Conservation (phyloP, 106 monocot genomes). For the Iris macrosiphon region DNA sequence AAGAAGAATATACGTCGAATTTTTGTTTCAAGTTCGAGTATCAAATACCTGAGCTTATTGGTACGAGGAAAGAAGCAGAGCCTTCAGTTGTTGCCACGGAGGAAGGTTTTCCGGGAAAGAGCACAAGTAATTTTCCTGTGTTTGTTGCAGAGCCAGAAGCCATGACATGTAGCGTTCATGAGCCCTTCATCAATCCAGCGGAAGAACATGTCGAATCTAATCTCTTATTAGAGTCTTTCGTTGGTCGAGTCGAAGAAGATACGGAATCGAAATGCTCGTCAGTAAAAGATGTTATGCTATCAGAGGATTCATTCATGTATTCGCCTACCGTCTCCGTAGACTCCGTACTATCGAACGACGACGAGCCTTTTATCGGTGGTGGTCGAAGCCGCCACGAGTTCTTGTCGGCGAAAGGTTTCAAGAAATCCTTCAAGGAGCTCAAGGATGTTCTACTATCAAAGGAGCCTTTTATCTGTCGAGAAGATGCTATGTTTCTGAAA, state of each 20-base stretch:
- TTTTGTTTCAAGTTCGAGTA: slow-evolving; percentile 7
- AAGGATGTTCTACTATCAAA: background rate
- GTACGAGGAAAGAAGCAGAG: background rate
- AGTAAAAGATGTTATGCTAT: no score
- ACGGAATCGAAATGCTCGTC: background rate
- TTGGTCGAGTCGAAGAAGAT: background rate
- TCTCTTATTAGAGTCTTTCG: background rate
- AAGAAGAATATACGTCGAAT: slow-evolving; percentile 1
- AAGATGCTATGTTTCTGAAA: background rate
- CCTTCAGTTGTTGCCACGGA: background rate
- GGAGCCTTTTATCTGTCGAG: no score
- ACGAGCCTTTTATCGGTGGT: background rate
- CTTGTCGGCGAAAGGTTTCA: no score
- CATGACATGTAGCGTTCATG: slow-evolving; percentile 26
- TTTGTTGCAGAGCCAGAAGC: slow-evolving; percentile 29
- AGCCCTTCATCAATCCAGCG: slow-evolving; percentile 7
- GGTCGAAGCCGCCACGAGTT: no score
- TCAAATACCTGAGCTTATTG: background rate
- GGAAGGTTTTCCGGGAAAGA: background rate
- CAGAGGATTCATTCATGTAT: no score
- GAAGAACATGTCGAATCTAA: background rate
- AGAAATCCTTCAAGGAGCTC: no score
- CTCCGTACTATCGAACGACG: no score
- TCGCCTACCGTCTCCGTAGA: no score
- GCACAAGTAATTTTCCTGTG: slow-evolving; percentile 28